Evolutionary conservation across 352 stramenopile genomes (phyloP), one percentile per base, ranked within the genome.

Genomic region (Pythium biforme): DNA sequence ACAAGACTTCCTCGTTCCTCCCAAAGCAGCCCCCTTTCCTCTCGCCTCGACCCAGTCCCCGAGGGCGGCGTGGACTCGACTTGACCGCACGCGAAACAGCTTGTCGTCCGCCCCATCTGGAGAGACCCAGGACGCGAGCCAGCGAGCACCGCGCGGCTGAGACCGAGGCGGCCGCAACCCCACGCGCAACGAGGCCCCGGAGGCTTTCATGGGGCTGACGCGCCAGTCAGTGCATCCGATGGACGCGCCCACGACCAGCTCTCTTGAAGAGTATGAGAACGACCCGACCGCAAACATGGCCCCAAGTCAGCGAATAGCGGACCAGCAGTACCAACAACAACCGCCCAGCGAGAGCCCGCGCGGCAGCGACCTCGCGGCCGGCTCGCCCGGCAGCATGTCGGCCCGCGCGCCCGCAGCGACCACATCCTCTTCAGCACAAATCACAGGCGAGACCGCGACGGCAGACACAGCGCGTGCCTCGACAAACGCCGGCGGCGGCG

Each of bases 221-320:
- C 76, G 69, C 29, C 79, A 85, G 67, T 76, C 79, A 45, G 79
- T 90, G 50, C 76, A 92, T 67, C 82, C 80, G 34, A 90, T 92
- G 70, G 66, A 77, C 60, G 52, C 47, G 54, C 54, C 51, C 53
- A 70, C 65, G 58, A 61, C 59, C 59, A 64, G 58, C 39, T 61
- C 56, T 15, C 34, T 62, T 3, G 58, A 74, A 45, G 62, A 71
- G 33, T 47, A 73, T 55, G 53, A 61, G 31, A 46, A 78, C 47
- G 58, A 70, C 55, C 59, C 70, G 14, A 15, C 37, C 40, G 10
- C 26, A 7, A 25, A 17, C 41, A 70, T 62, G 63, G 31, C 56
- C 40, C 40, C 31, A 6, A 61, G 45, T 48, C 68, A 79, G 7
- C 46, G 70, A 34, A 71, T 69, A 60, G 71, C 63, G 19, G 69